phyloP scores from a whole-genome alignment of 331 rosid species.

The Arachis monticola region DNA sequence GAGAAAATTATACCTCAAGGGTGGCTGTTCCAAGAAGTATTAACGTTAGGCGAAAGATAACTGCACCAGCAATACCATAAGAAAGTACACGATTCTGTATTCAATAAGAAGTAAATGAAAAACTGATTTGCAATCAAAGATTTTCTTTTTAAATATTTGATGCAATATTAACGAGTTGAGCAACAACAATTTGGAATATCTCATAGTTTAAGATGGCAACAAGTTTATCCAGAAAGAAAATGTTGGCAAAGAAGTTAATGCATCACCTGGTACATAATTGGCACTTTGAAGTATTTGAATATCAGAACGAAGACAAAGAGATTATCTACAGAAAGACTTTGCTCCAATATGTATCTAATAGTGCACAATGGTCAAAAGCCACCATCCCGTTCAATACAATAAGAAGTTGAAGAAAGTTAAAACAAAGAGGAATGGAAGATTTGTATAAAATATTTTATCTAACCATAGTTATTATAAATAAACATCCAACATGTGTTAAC shows the following conservation, averaged over 20 bases:
- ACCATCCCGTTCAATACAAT: neutral
- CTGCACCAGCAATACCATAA: conserved; percentile 90
- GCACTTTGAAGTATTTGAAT: conserved; percentile 95
- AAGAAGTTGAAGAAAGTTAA: conserved; percentile 26
- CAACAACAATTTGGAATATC: conserved; percentile 33
- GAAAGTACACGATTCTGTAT: conserved; percentile 87
- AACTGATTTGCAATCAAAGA: neutral
- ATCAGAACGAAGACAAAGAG: conserved; percentile 89
- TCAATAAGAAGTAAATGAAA: conserved; percentile 37
- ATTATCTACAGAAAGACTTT: conserved; percentile 95
- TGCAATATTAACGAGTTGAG: neutral
- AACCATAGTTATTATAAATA: conserved; percentile 28
- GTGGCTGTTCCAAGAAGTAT: conserved; percentile 89
- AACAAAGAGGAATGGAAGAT: neutral
- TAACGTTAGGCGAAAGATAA: conserved; percentile 71
- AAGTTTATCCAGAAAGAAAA: conserved; percentile 1
- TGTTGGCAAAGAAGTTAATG: conserved; percentile 22
- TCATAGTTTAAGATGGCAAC: neutral
- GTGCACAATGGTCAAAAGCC: conserved; percentile 33
- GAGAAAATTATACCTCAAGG: conserved; percentile 63
- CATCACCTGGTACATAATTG: conserved; percentile 76
- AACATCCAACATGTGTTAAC: conserved; percentile 15
- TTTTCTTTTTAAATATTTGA: neutral
- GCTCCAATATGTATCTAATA: conserved; percentile 88
- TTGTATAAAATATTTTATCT: conserved; percentile 6